Evolutionary conservation across 495 filamentous ascomycete genomes (phyloP).

Genomic region (Hypoxylon intermedium): DNA sequence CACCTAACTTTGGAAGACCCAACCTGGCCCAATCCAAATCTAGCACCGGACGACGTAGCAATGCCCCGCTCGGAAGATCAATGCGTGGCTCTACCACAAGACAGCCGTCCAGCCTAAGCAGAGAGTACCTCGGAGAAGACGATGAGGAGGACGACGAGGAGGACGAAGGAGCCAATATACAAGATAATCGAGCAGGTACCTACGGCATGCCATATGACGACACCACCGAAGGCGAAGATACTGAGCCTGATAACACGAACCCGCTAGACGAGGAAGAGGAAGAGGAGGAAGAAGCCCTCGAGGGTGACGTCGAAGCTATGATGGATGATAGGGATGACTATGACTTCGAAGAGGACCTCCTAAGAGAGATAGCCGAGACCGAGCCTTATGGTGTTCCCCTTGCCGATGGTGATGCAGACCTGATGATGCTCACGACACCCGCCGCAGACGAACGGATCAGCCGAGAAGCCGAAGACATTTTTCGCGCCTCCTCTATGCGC

Average conservation of each 20-base stretch:
- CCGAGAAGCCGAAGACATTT: conserved; percentile 55
- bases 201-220: conserved; percentile 40
- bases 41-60: conserved; percentile 43
- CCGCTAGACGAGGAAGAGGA: conserved; percentile 38
- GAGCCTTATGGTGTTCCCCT: conserved; percentile 23
- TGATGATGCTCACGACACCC: conserved; percentile 55
- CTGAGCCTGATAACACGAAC: conserved; percentile 31
- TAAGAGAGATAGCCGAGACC: conserved; percentile 37
- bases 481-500: conserved; percentile 51
- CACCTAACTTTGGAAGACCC: conserved; percentile 54
- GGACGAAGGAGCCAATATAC: conserved; percentile 36
- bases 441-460: conserved; percentile 55
- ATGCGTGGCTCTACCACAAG: conserved; percentile 49
- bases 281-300: conserved; percentile 42
- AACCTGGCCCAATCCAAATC: conserved; percentile 43
- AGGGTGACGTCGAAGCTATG: conserved; percentile 49
- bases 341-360: conserved; percentile 36
- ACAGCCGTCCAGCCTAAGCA: conserved; percentile 47
- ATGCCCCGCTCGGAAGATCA: conserved; percentile 51
- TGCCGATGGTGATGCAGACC: conserved; percentile 49
- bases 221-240: conserved; percentile 42
- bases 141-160: conserved; percentile 37
- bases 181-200: conserved; percentile 41
- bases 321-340: conserved; percentile 40
- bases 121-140: conserved; percentile 44